Percentiles rank a stretch among this genome's conserved stretches.
These are phyloP conservation scores for Metschnikowia hibisci DNA, from an alignment of 805 yeast genomes.

Conservation along the genomic window DNA sequence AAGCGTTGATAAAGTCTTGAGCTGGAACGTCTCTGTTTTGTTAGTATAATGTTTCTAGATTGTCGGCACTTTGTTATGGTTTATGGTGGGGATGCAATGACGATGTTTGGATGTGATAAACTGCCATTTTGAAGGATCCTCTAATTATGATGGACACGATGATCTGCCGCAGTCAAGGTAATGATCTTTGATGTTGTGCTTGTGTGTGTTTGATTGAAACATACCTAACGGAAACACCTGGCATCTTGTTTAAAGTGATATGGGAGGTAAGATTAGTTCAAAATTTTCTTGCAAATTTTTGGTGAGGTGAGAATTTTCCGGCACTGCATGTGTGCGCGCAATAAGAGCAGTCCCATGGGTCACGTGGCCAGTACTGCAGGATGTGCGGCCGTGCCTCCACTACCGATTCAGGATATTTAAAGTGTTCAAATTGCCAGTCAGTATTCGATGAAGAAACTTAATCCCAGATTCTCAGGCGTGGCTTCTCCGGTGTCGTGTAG, in stretches of 20 bases:
- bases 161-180: not conserved
- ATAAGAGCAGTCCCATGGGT: slow-evolving; percentile 25
- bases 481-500: slow-evolving; percentile 20
- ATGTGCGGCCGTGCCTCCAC: too few species aligned
- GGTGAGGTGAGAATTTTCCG: slow-evolving; percentile 18
- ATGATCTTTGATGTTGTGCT: not conserved
- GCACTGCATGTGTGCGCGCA: slow-evolving; percentile 16
- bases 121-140: not conserved
- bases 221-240: slow-evolving; percentile 98
- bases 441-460: too few species aligned
- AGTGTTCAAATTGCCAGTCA: not conserved
- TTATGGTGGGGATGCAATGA: not conserved
- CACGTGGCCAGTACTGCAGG: slow-evolving; percentile 19
- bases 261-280: slow-evolving; percentile 14
- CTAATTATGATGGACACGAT: not conserved
- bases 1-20: slow-evolving; percentile 98
- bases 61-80: not conserved
- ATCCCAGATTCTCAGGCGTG: slow-evolving; percentile 20
- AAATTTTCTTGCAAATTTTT: slow-evolving; percentile 16
- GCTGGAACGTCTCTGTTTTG: slow-evolving; percentile 97
- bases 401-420: too few species aligned
- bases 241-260: slow-evolving; percentile 54
- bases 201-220: slow-evolving; percentile 31
- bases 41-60: not conserved
- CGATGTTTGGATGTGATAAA: not conserved